A percentile compares a stretch with the other conserved stretches of the same genome.
These are phyloP conservation scores for Lachnellula arida DNA, from an alignment of 2,329 filamentous ascomycete genomes.

Conservation along the genomic window DNA sequence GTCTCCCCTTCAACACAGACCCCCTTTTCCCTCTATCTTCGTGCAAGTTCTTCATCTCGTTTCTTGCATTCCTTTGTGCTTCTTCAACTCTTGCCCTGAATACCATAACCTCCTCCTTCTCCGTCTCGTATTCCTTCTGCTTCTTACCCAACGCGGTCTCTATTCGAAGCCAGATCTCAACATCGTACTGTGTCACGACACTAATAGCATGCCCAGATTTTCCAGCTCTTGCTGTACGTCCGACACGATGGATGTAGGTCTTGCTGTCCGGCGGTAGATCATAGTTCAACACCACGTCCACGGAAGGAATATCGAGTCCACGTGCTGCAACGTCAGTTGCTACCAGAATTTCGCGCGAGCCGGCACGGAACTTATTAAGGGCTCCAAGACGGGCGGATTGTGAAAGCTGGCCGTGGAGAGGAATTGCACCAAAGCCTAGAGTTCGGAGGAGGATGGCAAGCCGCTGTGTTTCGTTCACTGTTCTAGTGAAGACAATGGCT, in stretches of 20 bases:
- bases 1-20: slow-evolving; percentile 45
- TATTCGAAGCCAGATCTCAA: slow-evolving; percentile 75
- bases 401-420: slow-evolving; percentile 85
- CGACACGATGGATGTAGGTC: slow-evolving; percentile 87
- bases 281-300: slow-evolving; percentile 82
- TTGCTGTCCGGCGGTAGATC: slow-evolving; percentile 82
- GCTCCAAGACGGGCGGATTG: slow-evolving; percentile 84
- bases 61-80: slow-evolving; percentile 73
- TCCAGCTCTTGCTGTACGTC: slow-evolving; percentile 81
- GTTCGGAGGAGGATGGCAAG: slow-evolving; percentile 76
- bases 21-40: slow-evolving; percentile 57
- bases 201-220: slow-evolving; percentile 78
- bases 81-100: slow-evolving; percentile 74
- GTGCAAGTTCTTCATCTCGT: slow-evolving; percentile 75
- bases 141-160: slow-evolving; percentile 78
- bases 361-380: slow-evolving; percentile 81
- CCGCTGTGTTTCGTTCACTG: slow-evolving; percentile 85
- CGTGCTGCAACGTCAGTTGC: slow-evolving; percentile 92
- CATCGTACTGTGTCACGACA: slow-evolving; percentile 82
- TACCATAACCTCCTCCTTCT: slow-evolving; percentile 81
- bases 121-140: slow-evolving; percentile 61
- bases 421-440: slow-evolving; percentile 85
- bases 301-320: slow-evolving; percentile 88
- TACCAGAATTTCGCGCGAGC: slow-evolving; percentile 79
- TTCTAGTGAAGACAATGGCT: slow-evolving; percentile 86